phyloP scores from a whole-genome alignment of 805 yeast genomes.

The Spathaspora gorwiae region DNA sequence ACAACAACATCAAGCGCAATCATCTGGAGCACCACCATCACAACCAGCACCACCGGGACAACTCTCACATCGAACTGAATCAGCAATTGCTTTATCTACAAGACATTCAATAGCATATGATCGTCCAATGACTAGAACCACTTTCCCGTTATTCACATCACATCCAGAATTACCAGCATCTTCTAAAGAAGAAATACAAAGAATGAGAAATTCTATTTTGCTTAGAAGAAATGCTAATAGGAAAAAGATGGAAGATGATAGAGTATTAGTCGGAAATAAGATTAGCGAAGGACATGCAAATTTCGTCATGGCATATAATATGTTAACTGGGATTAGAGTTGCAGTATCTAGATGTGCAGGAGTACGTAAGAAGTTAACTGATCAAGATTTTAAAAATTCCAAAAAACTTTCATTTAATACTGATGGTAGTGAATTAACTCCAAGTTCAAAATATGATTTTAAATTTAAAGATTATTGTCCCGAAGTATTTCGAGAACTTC shows the following conservation, averaged over 20 bases:
- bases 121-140: slow-evolving; percentile 1
- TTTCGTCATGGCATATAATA: slow-evolving; percentile 90
- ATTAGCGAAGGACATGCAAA: slow-evolving; percentile 92
- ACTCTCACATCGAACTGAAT: background rate
- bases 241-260: slow-evolving; percentile 47
- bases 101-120: slow-evolving; percentile 6
- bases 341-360: slow-evolving; percentile 93
- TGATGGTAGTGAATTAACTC: slow-evolving; percentile 83
- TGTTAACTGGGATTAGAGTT: slow-evolving; percentile 94
- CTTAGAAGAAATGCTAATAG: slow-evolving; percentile 33
- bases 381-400: slow-evolving; percentile 63
- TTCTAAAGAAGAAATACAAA: slow-evolving; percentile 40
- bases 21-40: background rate
- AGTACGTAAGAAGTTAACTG: slow-evolving; percentile 65
- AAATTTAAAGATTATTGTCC: slow-evolving; percentile 97
- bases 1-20: background rate
- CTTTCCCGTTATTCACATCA: slow-evolving; percentile 13
- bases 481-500: slow-evolving; percentile 81
- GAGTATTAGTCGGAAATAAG: slow-evolving; percentile 69
- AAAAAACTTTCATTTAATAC: slow-evolving; percentile 84
- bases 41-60: background rate
- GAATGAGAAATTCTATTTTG: slow-evolving; percentile 47
- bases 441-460: slow-evolving; percentile 91
- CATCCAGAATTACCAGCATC: slow-evolving; percentile 9
- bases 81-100: slow-evolving; percentile 1